Conservation (phyloP, 1,284 basidiomycete genomes). For the Inonotus obliquus region DNA sequence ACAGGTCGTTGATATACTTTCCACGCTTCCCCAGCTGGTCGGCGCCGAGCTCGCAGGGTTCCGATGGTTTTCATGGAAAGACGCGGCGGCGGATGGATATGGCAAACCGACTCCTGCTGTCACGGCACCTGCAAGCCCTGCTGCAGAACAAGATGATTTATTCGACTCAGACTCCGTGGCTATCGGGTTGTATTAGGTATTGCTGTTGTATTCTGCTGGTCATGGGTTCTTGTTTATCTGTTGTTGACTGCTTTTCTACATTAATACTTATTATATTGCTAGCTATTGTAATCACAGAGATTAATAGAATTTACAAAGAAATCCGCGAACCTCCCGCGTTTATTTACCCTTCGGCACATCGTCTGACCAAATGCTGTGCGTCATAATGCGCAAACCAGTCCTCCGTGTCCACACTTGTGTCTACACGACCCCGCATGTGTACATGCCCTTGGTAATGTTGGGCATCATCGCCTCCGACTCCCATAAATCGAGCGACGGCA, state of each 20-base stretch:
- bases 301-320: constrained; percentile 4
- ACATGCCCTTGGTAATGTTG: constrained; percentile 19
- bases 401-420: neutral
- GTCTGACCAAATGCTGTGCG: constrained; percentile 43
- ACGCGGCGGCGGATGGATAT: constrained; percentile 3
- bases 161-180: constrained; percentile 5
- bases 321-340: neutral
- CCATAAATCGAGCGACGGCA: constrained; percentile 50
- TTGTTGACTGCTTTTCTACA: neutral
- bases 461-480: constrained; percentile 17
- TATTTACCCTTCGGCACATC: constrained; percentile 25
- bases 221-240: constrained; percentile 11
- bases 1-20: constrained; percentile 50
- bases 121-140: neutral
- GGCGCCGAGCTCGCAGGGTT: constrained; percentile 70
- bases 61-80: constrained; percentile 52
- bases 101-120: constrained; percentile 3
- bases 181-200: constrained; percentile 11
- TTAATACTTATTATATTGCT: constrained; percentile 16
- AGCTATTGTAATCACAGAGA: constrained; percentile 10
- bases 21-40: constrained; percentile 49
- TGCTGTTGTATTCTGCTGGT: constrained; percentile 1
- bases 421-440: constrained; percentile 30
- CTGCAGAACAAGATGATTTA: constrained; percentile 2
- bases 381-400: constrained; percentile 37